Base-by-base conservation (phyloP, 1,139 yeast species). In the Nakaseomyces bracarensis region DNA sequence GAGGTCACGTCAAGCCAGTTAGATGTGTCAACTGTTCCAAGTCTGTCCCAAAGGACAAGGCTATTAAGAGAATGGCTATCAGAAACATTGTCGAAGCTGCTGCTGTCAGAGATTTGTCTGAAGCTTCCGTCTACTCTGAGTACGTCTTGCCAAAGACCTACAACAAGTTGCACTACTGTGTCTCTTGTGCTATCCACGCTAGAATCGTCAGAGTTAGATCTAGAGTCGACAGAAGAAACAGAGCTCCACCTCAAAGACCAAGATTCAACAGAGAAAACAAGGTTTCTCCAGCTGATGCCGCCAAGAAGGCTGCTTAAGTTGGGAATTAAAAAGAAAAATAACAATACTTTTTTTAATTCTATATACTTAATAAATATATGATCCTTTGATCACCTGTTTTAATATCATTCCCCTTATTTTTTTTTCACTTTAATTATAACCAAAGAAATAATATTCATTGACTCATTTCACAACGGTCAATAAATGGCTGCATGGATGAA, bases 21-120 rank as follows among this genome's bases (percentile, higher is more conserved):
- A 89, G 99, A 83, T 91, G 99, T 81, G 84, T 89, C 70, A 91
- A 91, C 96, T 91, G 99, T 77, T 85, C 96, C 67, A 87, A 95
- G 75, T 85, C 95, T 79, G 96, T 91, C 66, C 97, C 99, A 70
- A 93, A 91, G 86, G 98, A 91, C 74, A 93, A 91, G 85, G 96
- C 98, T 75, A 91, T 93, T 87, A 91, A 93, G 93, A 86, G 98
- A 79, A 94, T 91, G 80, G 87, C 96, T 73, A 83, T 91, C 83
- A 86, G 97, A 81, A 93, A 93, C 95, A 91, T 91, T 91, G 99
- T 91, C 67, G 99, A 91, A 79, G 93, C 96, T 64, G 98, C 98
- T 71, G 97, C 98, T 68, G 95, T 91, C 70, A 87, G 99, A 81
- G 99, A 91, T 75, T 81, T 91, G 74, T 85, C 96, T 64, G 99